phyloP scores from a whole-genome alignment of 805 yeast species.

The Zygoascus ofunaensis region DNA sequence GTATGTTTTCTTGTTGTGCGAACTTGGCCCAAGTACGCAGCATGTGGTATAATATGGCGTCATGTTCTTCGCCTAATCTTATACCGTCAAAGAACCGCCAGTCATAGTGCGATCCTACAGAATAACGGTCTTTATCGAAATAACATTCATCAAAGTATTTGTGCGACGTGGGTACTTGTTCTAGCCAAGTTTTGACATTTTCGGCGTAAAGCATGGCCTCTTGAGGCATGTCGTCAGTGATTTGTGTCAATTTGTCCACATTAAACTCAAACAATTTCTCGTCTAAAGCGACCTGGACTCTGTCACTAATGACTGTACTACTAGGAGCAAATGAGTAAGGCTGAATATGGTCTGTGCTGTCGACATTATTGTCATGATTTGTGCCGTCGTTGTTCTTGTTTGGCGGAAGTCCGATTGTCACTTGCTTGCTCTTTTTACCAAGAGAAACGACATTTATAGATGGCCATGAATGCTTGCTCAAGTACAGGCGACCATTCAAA shows the following conservation, averaged over 20 bases:
- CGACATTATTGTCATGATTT: too few species aligned
- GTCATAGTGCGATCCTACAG: constrained; percentile 39
- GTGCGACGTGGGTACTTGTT: constrained; percentile 6
- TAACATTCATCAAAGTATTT: constrained; percentile 19
- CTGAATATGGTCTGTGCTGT: too few species aligned
- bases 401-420: too few species aligned
- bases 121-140: constrained; percentile 14
- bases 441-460: too few species aligned
- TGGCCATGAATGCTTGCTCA: too few species aligned
- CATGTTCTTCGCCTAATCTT: constrained; percentile 30
- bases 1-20: constrained; percentile 34
- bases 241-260: constrained; percentile 5
- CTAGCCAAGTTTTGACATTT: constrained; percentile 12
- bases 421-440: too few species aligned
- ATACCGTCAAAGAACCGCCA: constrained; percentile 54
- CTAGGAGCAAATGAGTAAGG: too few species aligned
- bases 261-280: constrained; percentile 14
- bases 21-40: constrained; percentile 40
- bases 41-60: constrained; percentile 39
- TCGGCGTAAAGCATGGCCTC: constrained; percentile 10
- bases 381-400: too few species aligned
- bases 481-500: neutral
- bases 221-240: constrained; percentile 4
- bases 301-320: too few species aligned
- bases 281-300: constrained; percentile 10